These are phyloP conservation scores for Serendipita vermifera DNA, from an alignment of 768 basidiomycete genomes.

Conservation along the genomic window DNA sequence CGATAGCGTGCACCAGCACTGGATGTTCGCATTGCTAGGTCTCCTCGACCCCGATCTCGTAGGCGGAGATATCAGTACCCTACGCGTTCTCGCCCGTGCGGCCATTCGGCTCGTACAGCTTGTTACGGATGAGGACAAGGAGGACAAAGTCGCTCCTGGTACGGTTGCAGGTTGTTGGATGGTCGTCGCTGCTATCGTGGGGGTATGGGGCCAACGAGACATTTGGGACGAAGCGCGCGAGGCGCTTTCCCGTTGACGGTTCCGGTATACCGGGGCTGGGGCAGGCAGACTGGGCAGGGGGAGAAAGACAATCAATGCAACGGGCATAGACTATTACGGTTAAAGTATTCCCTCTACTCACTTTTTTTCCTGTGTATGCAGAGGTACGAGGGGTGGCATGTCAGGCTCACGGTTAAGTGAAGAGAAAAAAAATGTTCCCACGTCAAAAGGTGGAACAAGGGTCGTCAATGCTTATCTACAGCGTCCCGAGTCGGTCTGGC, in stretches of 20 bases:
- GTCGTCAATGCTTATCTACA: no score
- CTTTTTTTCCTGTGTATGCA: no score
- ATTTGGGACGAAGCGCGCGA: constrained; percentile 61
- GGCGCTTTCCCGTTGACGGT: not conserved
- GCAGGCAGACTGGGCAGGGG: no score
- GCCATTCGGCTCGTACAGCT: constrained; percentile 42
- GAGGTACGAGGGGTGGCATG: no score
- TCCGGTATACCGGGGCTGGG: not conserved
- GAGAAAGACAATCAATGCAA: no score
- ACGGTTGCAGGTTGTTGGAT: constrained; percentile 55
- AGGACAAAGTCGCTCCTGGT: constrained; percentile 23
- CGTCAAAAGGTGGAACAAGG: no score
- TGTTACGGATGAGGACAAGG: constrained; percentile 15
- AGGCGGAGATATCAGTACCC: constrained; percentile 62
- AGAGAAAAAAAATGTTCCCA: no score
- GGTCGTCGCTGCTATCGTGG: constrained; percentile 47
- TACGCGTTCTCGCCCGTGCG: constrained; percentile 64
- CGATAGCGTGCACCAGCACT: constrained; percentile 44
- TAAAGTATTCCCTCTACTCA: no score
- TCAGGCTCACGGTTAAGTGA: no score
- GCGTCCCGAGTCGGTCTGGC: no score
- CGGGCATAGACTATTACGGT: no score
- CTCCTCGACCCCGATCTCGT: constrained; percentile 56
- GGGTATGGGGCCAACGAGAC: constrained; percentile 67
- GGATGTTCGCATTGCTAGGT: constrained; percentile 66